These are phyloP conservation scores for Clarireedia sp. DNA, from an alignment of 2,329 filamentous ascomycete species.

Conservation along the genomic window DNA sequence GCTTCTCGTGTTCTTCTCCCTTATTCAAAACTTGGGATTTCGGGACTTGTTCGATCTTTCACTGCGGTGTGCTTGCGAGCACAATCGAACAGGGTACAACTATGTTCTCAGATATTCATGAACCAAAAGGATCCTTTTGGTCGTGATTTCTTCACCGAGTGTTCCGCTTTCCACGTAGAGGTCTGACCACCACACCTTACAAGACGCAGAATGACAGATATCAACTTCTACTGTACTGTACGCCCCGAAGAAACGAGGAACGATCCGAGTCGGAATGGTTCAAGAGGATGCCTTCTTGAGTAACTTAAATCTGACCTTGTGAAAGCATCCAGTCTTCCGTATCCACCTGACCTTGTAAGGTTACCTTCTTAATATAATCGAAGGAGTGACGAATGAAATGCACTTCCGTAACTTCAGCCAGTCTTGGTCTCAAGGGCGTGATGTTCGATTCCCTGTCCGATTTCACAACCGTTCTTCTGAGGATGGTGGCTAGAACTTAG, in stretches of 20 bases:
- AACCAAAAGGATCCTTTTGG: background rate
- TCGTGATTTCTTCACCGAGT: background rate
- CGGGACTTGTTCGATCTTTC: background rate
- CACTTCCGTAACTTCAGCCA: background rate
- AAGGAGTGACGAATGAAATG: background rate
- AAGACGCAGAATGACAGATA: background rate
- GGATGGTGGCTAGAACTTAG: background rate
- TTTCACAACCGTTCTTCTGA: background rate
- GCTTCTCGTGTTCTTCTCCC: background rate
- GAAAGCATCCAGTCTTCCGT: background rate
- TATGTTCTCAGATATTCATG: background rate
- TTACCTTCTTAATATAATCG: background rate
- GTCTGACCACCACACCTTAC: constrained; percentile 15
- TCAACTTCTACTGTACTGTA: background rate
- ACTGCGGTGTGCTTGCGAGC: background rate
- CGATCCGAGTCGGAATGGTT: background rate
- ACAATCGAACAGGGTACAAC: background rate
- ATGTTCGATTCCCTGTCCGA: background rate
- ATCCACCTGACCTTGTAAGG: background rate
- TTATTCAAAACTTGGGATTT: background rate
- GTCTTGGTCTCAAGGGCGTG: too few relatives aligned
- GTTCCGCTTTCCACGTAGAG: background rate
- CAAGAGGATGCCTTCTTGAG: background rate
- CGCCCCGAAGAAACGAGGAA: background rate
- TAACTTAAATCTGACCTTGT: background rate